Percentiles rank a stretch among this genome's conserved stretches.
phyloP scores from a whole-genome alignment of 306 rosid genomes.

The Medicago arabica region DNA sequence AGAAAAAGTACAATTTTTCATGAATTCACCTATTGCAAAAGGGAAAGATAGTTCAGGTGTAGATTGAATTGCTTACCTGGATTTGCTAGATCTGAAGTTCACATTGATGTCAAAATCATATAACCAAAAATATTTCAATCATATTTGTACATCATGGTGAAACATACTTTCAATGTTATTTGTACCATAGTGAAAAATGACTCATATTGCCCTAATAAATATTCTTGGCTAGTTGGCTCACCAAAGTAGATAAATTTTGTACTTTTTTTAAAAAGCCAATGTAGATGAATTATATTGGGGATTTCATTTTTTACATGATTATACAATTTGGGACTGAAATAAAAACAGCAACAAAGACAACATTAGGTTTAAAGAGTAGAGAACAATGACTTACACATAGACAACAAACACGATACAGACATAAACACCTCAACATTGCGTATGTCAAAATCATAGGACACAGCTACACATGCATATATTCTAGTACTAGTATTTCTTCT shows the following conservation, averaged over 20 bases:
- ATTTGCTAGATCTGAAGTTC: constrained; percentile 8
- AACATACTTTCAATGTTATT: constrained; percentile 35
- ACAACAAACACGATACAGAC: background rate
- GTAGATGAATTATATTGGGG: background rate
- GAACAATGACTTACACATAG: background rate
- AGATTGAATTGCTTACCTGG: constrained; percentile 29
- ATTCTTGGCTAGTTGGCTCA: background rate
- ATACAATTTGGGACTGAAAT: background rate
- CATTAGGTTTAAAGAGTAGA: background rate
- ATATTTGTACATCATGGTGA: constrained; percentile 20
- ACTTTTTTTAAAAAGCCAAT: no score
- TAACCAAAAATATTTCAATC: constrained; percentile 27
- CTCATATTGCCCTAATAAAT: constrained; percentile 6
- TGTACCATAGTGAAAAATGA: constrained; percentile 19
- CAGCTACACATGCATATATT: no score
- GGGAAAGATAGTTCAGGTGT: constrained; percentile 30
- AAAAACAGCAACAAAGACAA: background rate
- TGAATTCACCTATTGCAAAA: constrained; percentile 31
- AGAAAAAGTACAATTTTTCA: constrained; percentile 30
- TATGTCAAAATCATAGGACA: background rate
- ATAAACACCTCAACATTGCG: background rate
- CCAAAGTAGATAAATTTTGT: background rate
- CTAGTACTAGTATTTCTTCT: no score
- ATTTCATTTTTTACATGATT: background rate
- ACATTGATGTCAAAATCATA: constrained; percentile 26